Evolutionary conservation across 2,329 filamentous ascomycete genomes (phyloP).

Genomic region (Fusarium verrucosum): DNA sequence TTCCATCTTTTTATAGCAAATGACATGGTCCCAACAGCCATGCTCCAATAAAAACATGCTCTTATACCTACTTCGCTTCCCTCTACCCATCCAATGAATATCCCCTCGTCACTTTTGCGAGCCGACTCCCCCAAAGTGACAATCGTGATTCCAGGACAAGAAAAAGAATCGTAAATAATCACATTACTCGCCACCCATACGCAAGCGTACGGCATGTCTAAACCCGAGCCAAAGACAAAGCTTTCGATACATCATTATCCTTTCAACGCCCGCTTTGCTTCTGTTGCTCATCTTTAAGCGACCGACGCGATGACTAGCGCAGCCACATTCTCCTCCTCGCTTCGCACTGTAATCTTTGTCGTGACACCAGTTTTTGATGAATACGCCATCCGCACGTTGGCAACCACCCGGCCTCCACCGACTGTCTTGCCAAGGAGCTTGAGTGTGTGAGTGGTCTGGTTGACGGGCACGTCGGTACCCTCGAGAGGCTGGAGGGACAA

Average conservation of each 20-base stretch:
- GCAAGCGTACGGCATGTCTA: slow-evolving; percentile 40
- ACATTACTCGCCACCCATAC: slow-evolving; percentile 34
- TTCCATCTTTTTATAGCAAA: slow-evolving; percentile 33
- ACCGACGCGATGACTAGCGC: slow-evolving; percentile 85
- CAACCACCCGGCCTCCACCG: slow-evolving; percentile 86
- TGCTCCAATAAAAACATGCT: slow-evolving; percentile 34
- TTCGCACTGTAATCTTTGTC: slow-evolving; percentile 91
- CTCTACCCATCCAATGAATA: slow-evolving; percentile 26
- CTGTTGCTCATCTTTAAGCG: slow-evolving; percentile 64
- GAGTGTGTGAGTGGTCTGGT: slow-evolving; percentile 89
- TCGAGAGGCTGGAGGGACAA: slow-evolving; percentile 94
- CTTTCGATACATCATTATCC: slow-evolving; percentile 49
- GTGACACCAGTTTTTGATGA: slow-evolving; percentile 93
- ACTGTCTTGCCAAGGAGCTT: slow-evolving; percentile 97
- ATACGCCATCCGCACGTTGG: slow-evolving; percentile 90
- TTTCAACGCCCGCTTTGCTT: slow-evolving; percentile 49
- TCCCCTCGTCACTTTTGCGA: slow-evolving; percentile 9
- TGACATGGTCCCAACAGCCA: slow-evolving; percentile 29
- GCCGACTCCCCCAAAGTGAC: not conserved
- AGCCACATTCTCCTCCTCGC: slow-evolving; percentile 92
- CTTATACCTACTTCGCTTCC: slow-evolving; percentile 34
- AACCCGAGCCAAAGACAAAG: slow-evolving; percentile 39
- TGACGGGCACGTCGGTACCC: slow-evolving; percentile 89
- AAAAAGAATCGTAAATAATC: slow-evolving; percentile 37
- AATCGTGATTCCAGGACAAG: slow-evolving; percentile 19